These are phyloP conservation scores for Metarhizium guizhouense DNA, from an alignment of 2,329 filamentous ascomycete species.

Conservation along the genomic window DNA sequence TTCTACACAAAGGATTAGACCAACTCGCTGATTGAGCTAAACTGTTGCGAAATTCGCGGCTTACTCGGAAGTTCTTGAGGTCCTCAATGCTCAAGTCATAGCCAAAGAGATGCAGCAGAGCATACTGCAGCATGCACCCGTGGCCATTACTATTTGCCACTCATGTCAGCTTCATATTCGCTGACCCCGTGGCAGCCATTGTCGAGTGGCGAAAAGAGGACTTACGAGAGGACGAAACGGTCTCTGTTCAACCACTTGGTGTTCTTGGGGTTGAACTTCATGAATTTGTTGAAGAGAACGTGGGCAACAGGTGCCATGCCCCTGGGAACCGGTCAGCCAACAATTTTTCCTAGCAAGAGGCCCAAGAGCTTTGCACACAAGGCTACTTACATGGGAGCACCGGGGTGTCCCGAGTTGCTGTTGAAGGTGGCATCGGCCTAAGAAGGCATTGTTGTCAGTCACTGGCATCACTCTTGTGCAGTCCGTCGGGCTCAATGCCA, in stretches of 20 bases:
- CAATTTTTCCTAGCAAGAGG: background rate
- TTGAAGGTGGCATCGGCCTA: conserved; percentile 95
- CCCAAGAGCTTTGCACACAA: background rate
- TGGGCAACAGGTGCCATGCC: conserved; percentile 90
- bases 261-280: conserved; percentile 99
- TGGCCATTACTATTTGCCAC: conserved; percentile 71
- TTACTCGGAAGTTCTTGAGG: conserved; percentile 91
- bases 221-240: conserved; percentile 98
- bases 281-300: conserved; percentile 97
- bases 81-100: conserved; percentile 82
- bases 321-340: conserved; percentile 34
- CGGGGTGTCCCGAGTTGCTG: conserved; percentile 96
- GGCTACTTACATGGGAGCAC: conserved; percentile 76
- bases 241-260: conserved; percentile 95
- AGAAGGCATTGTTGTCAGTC: background rate
- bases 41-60: conserved; percentile 24
- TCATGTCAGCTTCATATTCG: background rate
- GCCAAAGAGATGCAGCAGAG: conserved; percentile 92
- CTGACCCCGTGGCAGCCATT: background rate
- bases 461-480: background rate
- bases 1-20: conserved; percentile 21
- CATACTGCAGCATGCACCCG: conserved; percentile 99
- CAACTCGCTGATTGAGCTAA: background rate
- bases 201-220: conserved; percentile 17
- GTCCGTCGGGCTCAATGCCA: conserved; percentile 1